Evolutionary conservation across 2,329 filamentous ascomycete species (phyloP).

Genomic region (Xylogone sp.): DNA sequence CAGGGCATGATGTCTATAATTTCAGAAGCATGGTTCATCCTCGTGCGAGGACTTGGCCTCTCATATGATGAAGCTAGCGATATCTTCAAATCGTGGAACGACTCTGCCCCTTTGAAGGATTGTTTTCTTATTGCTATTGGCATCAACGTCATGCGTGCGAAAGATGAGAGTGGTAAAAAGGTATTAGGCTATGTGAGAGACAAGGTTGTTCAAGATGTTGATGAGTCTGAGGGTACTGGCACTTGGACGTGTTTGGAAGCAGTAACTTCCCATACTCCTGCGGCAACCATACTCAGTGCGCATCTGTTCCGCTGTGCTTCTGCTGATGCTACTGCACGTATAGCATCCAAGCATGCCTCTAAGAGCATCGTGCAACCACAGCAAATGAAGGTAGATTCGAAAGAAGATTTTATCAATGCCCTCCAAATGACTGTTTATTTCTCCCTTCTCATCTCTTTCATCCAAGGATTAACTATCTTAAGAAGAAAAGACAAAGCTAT

Average conservation of each 20-base stretch:
- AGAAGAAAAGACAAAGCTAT: conserved; percentile 53
- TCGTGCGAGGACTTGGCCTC: conserved; percentile 55
- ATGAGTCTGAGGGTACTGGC: conserved; percentile 63
- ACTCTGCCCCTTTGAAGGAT: neutral
- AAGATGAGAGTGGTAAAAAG: conserved; percentile 40
- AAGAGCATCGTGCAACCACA: conserved; percentile 14
- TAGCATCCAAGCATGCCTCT: conserved; percentile 44
- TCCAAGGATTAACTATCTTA: conserved; percentile 38
- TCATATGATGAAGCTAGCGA: conserved; percentile 56
- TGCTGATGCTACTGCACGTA: conserved; percentile 54
- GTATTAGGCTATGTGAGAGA: conserved; percentile 62
- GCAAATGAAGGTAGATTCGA: conserved; percentile 28
- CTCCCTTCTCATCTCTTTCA: conserved; percentile 20
- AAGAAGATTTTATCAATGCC: conserved; percentile 47
- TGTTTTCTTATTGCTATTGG: conserved; percentile 59
- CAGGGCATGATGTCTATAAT: conserved; percentile 65
- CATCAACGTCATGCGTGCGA: conserved; percentile 53
- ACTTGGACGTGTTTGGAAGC: conserved; percentile 63
- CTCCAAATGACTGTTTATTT: conserved; percentile 59
- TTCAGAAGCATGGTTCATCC: conserved; percentile 61
- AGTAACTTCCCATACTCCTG: conserved; percentile 56
- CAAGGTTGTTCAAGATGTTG: conserved; percentile 68
- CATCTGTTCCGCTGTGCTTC: conserved; percentile 63
- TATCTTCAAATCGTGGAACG: conserved; percentile 53
- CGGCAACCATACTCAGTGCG: conserved; percentile 58